phyloP scores from a whole-genome alignment of 176 grass and related monocot species.

The Juncus inflexus region DNA sequence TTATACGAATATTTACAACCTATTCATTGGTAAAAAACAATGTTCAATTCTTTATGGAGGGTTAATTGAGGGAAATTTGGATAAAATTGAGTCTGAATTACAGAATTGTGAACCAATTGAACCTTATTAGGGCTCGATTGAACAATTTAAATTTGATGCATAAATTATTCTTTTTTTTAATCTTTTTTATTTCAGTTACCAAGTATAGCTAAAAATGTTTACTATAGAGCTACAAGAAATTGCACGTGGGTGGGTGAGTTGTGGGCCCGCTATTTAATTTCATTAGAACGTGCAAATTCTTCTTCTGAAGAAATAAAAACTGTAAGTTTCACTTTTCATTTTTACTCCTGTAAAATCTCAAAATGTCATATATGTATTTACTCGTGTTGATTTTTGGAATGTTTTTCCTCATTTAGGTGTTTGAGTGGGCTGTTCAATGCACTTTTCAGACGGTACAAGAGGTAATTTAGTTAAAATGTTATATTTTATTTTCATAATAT shows the following conservation, averaged over 20 bases:
- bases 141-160: neutral
- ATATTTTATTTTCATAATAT: no score
- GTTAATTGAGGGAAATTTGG: no score
- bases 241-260: slow-evolving; percentile 91
- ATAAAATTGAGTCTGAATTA: no score
- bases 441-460: slow-evolving; percentile 66
- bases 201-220: slow-evolving; percentile 60
- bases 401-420: slow-evolving; percentile 71
- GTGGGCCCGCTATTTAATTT: slow-evolving; percentile 68
- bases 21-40: no score
- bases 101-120: no score
- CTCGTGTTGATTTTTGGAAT: neutral
- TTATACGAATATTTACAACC: no score
- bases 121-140: no score
- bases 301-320: slow-evolving; percentile 55
- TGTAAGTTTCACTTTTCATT: slow-evolving; percentile 22
- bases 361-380: slow-evolving; percentile 17
- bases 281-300: slow-evolving; percentile 61
- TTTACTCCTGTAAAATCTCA: neutral
- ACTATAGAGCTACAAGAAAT: slow-evolving; percentile 85
- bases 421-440: slow-evolving; percentile 71
- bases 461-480: slow-evolving; percentile 34
- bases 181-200: slow-evolving; percentile 54
- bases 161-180: slow-evolving; percentile 13
- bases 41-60: neutral